phyloP scores from a whole-genome alignment of 1,139 yeast genomes.

The Yamadazyma spencermartinsiae region DNA sequence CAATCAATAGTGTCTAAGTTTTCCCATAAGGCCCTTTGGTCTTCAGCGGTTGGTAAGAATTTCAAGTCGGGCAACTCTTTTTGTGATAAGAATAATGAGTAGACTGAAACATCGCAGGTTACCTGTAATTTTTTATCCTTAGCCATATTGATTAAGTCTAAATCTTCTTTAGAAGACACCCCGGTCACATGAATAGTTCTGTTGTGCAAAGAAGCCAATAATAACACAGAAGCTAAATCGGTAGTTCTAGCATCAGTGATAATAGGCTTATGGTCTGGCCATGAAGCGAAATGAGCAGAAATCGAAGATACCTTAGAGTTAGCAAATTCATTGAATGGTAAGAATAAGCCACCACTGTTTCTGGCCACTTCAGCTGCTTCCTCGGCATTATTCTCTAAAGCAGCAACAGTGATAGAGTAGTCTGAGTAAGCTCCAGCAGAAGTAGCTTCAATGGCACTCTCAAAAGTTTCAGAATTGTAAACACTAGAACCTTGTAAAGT shows the following conservation, averaged over 20 bases:
- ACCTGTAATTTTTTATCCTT: conserved; percentile 79
- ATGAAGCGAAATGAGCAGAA: conserved; percentile 73
- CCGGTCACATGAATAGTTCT: conserved; percentile 89
- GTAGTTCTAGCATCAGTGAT: conserved; percentile 92
- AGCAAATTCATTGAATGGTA: conserved; percentile 77
- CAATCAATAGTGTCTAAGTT: conserved; percentile 74
- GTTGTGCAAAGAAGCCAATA: conserved; percentile 85
- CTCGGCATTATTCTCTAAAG: conserved; percentile 66
- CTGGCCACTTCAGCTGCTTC: conserved; percentile 63
- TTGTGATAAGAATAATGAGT: conserved; percentile 73
- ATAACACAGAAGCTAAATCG: conserved; percentile 84
- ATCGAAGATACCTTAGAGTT: conserved; percentile 71
- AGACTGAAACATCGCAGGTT: conserved; percentile 88
- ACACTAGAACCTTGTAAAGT: conserved; percentile 63
- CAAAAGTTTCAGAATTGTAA: conserved; percentile 63
- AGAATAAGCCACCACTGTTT: conserved; percentile 74
- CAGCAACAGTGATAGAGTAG: conserved; percentile 81
- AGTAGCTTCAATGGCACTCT: conserved; percentile 60
- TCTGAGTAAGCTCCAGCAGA: conserved; percentile 72
- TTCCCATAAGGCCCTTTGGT: conserved; percentile 82
- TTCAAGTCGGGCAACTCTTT: conserved; percentile 60
- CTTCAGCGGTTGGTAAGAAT: conserved; percentile 77
- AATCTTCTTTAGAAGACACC: conserved; percentile 78
- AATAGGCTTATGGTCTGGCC: conserved; percentile 87
- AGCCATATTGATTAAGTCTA: conserved; percentile 81